Base-by-base conservation (phyloP, 805 yeast genomes). In the Wickerhamomyces alni region DNA sequence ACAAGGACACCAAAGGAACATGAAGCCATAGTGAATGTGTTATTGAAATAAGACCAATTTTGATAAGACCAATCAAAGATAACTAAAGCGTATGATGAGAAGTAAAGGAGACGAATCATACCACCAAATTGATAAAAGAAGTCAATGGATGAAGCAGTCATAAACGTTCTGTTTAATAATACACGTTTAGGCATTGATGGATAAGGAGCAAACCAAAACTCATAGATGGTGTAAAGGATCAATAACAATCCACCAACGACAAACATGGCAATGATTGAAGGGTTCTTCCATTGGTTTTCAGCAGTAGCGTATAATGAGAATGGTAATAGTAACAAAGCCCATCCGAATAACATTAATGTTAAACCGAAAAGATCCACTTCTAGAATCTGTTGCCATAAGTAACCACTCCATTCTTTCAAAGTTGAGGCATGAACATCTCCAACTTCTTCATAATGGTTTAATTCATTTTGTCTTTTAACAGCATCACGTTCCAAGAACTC, bases 211-310 rank as follows among this genome's bases (percentile, higher is more conserved):
- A 53, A 50, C 38, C 38, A 57, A 36, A 52, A 50, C 48, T 69
- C 74, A 52, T 62, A 67, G 18, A 65, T 31, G 8, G 54, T 53
- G 41, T 61, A 67, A 8, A 45, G 42, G 19, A 66, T 56, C 39
- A 69, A 49, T 8, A 67, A 40, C 4, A 59, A 41, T 30, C 62
- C 61, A 43, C 74, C 74, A 43, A 66, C 57, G 32, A 65, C 58
- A 18, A 67, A 46, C 73, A 69, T 66, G 25, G 66, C 73, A 43
- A 70, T 69, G 51, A 70, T 53, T 36, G 63, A 59, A 17, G 69
- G 69, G 40, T 63, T 62, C 13, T 45, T 48, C 63, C 66, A 68
- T 6, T 58, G 58, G 28, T 58, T 54, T 18, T 49, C 42, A 16
- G 69, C 70, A 34, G 53, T 39, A 0, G 57, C 26, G 37, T 59